Evolutionary conservation across 192 early-diverging fungal genomes (phyloP), one percentile per base, ranked within the genome.

Genomic region (Geranomyces variabilis): DNA sequence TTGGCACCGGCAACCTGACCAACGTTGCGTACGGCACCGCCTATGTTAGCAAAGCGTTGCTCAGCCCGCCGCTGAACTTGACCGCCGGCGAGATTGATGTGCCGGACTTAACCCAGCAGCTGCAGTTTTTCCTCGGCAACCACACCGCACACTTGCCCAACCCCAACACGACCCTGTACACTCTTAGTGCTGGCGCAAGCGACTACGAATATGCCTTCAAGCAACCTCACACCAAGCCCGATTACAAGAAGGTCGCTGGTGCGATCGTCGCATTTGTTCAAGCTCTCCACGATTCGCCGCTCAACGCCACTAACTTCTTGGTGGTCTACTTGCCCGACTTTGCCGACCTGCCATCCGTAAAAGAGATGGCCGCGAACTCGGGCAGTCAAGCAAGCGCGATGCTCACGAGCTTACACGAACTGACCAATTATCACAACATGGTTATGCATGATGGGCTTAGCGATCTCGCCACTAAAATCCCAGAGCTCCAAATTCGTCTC

Each of bases 131-230:
- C 58, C 58, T 60, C 12, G 30, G 17, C 58, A 53, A 60, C 58
- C 1, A 4, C 12, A 31, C 56, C 69, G 12, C 14, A 62, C 3
- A 19, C 21, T 5, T 48, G 6, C 31, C 43, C 5, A 57, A 62
- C 59, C 34, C 69, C 5, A 43, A 19, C 5, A 58, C 69, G 2
- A 70, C 59, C 13, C 34, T 70, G 17, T 70, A 70, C 58, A 17
- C 57, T 3, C 9, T 70, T 14, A 66, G 8, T 57, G 44, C 63
- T 14, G 56, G 58, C 30, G 69, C 31, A 12, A 70, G 65, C 58
- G 69, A 70, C 33, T 62, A 70, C 33, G 26, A n/a, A n/a, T n/a
- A n/a, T n/a, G n/a, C n/a, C n/a, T n/a, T 70, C 26, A n/a, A 44
- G 8, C 33, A 14, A 8, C 12, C 29, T 13, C 13, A 14, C 1